These are phyloP conservation scores for Diaporthe australafricana DNA, from an alignment of 2,329 filamentous ascomycete species.

Conservation along the genomic window DNA sequence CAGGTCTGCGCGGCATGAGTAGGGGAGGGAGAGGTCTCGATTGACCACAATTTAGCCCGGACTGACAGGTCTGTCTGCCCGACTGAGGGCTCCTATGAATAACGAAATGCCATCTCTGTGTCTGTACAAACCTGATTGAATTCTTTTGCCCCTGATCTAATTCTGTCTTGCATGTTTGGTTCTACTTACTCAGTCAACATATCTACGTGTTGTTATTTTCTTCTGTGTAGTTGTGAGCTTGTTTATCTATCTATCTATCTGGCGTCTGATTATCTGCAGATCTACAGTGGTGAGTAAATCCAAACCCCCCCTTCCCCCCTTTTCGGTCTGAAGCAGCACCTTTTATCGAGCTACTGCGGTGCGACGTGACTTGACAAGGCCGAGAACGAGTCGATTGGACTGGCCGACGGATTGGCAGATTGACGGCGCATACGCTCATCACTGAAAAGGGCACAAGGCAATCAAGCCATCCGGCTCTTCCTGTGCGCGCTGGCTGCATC, in stretches of 20 bases:
- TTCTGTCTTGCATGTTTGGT: neutral
- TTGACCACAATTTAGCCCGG: neutral
- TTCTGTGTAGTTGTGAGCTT: neutral
- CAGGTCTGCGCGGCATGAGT: neutral
- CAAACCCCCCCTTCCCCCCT: conserved; percentile 2
- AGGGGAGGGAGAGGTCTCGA: neutral
- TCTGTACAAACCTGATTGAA: neutral
- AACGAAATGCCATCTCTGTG: neutral
- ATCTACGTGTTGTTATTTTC: neutral
- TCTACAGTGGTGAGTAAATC: neutral
- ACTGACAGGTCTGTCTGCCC: conserved; percentile 6
- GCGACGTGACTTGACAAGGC: conserved; percentile 23
- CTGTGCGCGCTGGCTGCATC: conserved; percentile 5
- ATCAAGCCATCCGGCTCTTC: neutral
- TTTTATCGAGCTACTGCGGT: conserved; percentile 25
- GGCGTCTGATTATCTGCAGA: conserved; percentile 26
- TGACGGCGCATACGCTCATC: neutral
- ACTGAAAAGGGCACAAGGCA: neutral
- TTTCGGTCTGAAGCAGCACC: neutral
- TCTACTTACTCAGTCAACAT: neutral
- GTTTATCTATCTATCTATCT: neutral
- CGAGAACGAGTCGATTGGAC: conserved; percentile 9
- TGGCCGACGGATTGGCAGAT: neutral
- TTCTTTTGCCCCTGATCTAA: neutral
- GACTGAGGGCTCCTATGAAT: conserved; percentile 1